Conservation (phyloP, 495 filamentous ascomycete species). For the Penicillium goetzii region DNA sequence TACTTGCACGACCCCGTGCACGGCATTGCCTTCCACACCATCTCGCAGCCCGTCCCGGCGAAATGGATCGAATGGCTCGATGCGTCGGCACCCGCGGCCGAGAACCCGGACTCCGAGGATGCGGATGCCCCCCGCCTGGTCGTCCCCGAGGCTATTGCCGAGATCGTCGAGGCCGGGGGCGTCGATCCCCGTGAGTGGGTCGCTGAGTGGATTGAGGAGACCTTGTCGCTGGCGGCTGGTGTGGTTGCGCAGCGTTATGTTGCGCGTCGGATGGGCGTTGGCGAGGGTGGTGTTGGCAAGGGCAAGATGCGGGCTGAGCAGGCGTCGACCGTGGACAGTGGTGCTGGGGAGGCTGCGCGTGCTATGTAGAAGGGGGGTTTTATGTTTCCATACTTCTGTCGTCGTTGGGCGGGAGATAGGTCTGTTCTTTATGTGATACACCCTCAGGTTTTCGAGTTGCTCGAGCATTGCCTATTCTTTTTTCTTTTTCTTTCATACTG, state of each 20-base stretch:
- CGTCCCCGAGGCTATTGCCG: conserved; percentile 80
- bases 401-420: conserved; percentile 4
- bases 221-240: conserved; percentile 76
- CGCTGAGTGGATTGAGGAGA: conserved; percentile 94
- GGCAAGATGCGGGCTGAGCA: conserved; percentile 80
- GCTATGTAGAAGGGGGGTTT: conserved; percentile 50
- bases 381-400: conserved; percentile 7
- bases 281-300: conserved; percentile 70
- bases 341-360: conserved; percentile 81
- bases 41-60: conserved; percentile 82
- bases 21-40: conserved; percentile 79
- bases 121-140: conserved; percentile 42
- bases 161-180: conserved; percentile 85
- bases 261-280: conserved; percentile 92
- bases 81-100: conserved; percentile 61
- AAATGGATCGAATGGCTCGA: conserved; percentile 94
- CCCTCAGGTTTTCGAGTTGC: conserved; percentile 13
- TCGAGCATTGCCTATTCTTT: conserved; percentile 1
- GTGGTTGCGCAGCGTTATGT: conserved; percentile 96
- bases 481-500: too few species aligned
- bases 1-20: conserved; percentile 94
- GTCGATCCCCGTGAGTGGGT: conserved; percentile 97
- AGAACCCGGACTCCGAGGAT: conserved; percentile 40
- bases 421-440: conserved; percentile 32
- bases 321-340: conserved; percentile 68